Base-by-base conservation (phyloP, 2,329 filamentous ascomycete genomes). In the Fusarium chaquense region DNA sequence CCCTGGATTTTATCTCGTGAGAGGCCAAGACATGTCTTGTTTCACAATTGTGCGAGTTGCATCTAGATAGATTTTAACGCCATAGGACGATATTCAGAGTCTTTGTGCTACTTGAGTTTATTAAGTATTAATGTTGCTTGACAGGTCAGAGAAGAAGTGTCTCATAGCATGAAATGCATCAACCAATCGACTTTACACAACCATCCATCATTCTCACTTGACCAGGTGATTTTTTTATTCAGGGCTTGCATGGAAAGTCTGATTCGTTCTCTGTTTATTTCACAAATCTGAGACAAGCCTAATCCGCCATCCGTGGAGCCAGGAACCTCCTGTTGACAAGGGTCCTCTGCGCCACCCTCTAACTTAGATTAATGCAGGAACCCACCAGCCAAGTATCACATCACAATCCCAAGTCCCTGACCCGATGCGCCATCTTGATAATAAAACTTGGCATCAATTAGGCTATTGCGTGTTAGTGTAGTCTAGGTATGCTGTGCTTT, bases 351-450 rank as follows among this genome's bases (percentile, higher is more conserved):
- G 60, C 62, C 59, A 61, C 60, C 51, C 36, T 65, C 65, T 64
- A 41, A 22, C 35, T 41, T 52, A 20, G 35, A 36, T 46, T 56
- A 71, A 75, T 75, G 73, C 73, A 75, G 73, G 73, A 75, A 75
- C 73, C 70, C 62, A 70, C 66, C 41, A n/a, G 33, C 33, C 13
- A 41, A 30, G 33, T 33, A 60, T 51, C 35, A 38, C 36, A 40
- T 51, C 35, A 38, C 36, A 40, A 45, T 58, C 44, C 15, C 13
- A 38, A 43, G 40, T 41, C 51, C 32, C 36, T 9, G 33, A 18
- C 52, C 63, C 55, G 35, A 57, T 62, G 47, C 62, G 57, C 43
- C 43, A 40, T 55, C 61, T 54, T 54, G 41, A 50, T 46, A 26
- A 50, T 46, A 26, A 67, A 62, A 70, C 68, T 69, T 71, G 59